Base-by-base conservation (phyloP, 2,329 filamentous ascomycete species). In the Trichoderma breve region DNA sequence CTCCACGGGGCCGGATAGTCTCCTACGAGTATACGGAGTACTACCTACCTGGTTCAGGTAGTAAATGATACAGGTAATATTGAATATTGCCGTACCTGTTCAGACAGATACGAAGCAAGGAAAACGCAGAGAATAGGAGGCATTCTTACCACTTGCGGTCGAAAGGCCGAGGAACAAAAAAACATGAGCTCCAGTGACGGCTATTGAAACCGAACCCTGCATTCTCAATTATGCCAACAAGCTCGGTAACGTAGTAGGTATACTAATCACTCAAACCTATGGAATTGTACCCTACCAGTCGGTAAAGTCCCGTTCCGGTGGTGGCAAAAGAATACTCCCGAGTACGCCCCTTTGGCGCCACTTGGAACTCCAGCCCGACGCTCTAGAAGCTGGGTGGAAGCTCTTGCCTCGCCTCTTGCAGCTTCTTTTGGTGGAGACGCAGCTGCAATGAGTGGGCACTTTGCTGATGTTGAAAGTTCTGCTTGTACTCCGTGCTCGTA, bases 341-440 rank as follows among this genome's bases (percentile, higher is more conserved):
- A 53, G 32, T 21, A 51, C 51, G 32, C 30, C 30, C 24, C 53
- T 34, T 58, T 39, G 51, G 51, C 51, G 64, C 61, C 65, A n/a
- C 55, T 21, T 30, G 11, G 14, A 61, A 51, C 24, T 32, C 30
- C 12, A 28, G 55, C 36, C 15, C 18, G 55, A 51, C n/a, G 65
- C 65, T 69, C 65, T 69, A 69, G 65, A 69, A 69, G 55, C 65
- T 34, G n/a, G 18, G 34, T 69, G n/a, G 65, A 69, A 69, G 65
- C 65, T 12, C 36, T 24, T 28, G 55, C 65, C 36, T 69, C 53
- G 39, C 65, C n/a, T 69, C 53, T 69, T 47, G 53, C 65, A 58
- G 65, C 36, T 69, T 32, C 21, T 24, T 8, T n/a, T 28, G 55
- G 65, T 69, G 65, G 55, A 26, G 65, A 60, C 65, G 36, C 18